A percentile compares a stretch with the other conserved stretches of the same genome.
These are phyloP conservation scores for Lablab purpureus DNA, from an alignment of 306 rosid species.

Conservation along the genomic window DNA sequence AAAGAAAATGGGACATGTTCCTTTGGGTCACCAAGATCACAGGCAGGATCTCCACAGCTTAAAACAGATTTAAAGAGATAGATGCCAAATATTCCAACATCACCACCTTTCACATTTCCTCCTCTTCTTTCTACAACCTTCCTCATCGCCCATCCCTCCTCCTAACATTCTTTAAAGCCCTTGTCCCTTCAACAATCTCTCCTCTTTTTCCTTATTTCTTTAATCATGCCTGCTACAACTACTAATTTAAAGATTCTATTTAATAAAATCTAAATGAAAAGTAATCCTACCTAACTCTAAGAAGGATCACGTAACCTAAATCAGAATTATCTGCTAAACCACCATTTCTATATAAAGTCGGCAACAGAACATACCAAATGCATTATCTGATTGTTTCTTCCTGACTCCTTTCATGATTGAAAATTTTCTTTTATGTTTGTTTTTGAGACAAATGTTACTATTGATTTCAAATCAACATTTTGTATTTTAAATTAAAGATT, in stretches of 20 bases:
- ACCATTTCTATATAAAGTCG: constrained; percentile 40
- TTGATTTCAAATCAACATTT: not conserved
- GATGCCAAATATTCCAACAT: constrained; percentile 61
- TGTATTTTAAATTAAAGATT: not conserved
- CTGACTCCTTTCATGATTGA: not conserved
- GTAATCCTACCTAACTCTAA: constrained; percentile 48
- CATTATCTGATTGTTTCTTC: not conserved
- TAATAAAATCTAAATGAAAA: constrained; percentile 29
- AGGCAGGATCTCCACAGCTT: constrained; percentile 69
- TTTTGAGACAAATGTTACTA: not conserved
- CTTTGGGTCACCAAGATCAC: constrained; percentile 71
- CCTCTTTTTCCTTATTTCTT: constrained; percentile 15
- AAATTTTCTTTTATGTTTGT: not conserved
- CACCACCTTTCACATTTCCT: constrained; percentile 49
- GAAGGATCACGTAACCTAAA: constrained; percentile 42
- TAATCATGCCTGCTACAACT: constrained; percentile 32
- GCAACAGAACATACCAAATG: constrained; percentile 1
- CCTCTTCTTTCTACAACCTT: constrained; percentile 42
- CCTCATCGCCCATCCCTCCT: constrained; percentile 53
- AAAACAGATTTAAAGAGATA: constrained; percentile 43
- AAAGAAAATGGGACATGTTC: constrained; percentile 76
- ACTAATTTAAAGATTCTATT: not conserved
- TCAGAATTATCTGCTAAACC: constrained; percentile 37
- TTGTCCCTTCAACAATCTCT: constrained; percentile 46
- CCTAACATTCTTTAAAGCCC: constrained; percentile 50